A percentile compares a stretch with the other conserved stretches of the same genome.
phyloP scores from a whole-genome alignment of 2,329 filamentous ascomycete species.

The Clarireedia sp. region DNA sequence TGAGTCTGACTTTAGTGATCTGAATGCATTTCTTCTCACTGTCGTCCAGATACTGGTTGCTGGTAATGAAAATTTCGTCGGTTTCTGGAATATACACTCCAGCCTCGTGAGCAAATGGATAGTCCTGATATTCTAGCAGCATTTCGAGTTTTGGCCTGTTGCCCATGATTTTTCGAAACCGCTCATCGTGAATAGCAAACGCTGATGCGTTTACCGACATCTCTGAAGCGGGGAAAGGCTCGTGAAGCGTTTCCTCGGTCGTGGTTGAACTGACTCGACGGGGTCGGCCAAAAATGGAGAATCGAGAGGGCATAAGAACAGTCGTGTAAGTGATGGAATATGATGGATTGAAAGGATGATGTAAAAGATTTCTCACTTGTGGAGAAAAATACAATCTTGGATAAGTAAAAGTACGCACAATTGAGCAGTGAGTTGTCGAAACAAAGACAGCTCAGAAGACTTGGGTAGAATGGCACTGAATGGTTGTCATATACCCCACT shows the following conservation, averaged over 20 bases:
- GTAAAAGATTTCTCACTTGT: neutral
- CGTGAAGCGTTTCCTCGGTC: neutral
- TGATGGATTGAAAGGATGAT: neutral
- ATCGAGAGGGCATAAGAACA: neutral
- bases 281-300: neutral
- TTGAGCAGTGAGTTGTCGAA: neutral
- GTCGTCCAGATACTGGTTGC: conserved; percentile 30
- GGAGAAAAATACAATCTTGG: neutral
- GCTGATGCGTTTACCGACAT: neutral
- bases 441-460: neutral
- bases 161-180: conserved; percentile 2
- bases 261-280: neutral
- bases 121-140: conserved; percentile 25
- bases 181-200: neutral
- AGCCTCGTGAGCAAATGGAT: conserved; percentile 43
- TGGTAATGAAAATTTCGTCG: conserved; percentile 38
- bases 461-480: too few relatives aligned
- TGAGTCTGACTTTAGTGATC: conserved; percentile 32
- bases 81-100: conserved; percentile 35
- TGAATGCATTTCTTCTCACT: conserved; percentile 5
- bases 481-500: too few relatives aligned
- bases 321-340: neutral
- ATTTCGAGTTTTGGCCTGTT: conserved; percentile 33
- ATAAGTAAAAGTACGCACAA: neutral
- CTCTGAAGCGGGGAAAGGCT: neutral